Conservation (phyloP, 345 rosid genomes). For the Salix caprea region DNA sequence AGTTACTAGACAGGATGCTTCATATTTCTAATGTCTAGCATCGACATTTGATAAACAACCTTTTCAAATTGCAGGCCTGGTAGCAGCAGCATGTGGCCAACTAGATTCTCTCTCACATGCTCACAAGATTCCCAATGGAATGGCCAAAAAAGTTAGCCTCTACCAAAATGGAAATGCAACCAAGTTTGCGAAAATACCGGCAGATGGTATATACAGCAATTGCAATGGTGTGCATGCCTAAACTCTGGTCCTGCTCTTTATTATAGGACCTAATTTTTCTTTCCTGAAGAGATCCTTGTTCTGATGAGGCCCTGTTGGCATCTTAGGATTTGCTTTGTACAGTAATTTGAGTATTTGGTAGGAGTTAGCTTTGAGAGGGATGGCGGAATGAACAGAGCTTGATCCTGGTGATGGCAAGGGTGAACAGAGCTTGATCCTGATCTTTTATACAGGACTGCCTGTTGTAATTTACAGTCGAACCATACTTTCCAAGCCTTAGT, state of each 20-base stretch:
- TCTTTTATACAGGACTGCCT: constrained; percentile 20
- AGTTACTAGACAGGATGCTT: background rate
- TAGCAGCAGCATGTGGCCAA: constrained; percentile 75
- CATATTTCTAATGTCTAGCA: background rate
- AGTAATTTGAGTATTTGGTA: constrained; percentile 14
- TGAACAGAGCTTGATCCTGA: constrained; percentile 16
- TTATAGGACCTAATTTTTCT: background rate
- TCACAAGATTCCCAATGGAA: constrained; percentile 32
- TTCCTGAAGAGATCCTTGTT: background rate
- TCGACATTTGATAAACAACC: background rate
- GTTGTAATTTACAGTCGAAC: constrained; percentile 2
- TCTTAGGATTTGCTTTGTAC: constrained; percentile 14
- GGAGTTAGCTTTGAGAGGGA: background rate
- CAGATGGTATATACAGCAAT: constrained; percentile 47
- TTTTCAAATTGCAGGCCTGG: constrained; percentile 50
- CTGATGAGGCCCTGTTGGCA: background rate
- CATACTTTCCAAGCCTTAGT: background rate
- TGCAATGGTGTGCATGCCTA: constrained; percentile 61
- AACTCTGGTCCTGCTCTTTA: constrained; percentile 6
- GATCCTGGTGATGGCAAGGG: background rate
- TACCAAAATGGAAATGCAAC: constrained; percentile 44
- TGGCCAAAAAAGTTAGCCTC: constrained; percentile 30
- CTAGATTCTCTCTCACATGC: constrained; percentile 45
- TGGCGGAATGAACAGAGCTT: background rate
- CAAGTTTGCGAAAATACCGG: constrained; percentile 42